Base-by-base conservation (phyloP, 2,329 filamentous ascomycete genomes). In the Ascochyta viciae-villosae region DNA sequence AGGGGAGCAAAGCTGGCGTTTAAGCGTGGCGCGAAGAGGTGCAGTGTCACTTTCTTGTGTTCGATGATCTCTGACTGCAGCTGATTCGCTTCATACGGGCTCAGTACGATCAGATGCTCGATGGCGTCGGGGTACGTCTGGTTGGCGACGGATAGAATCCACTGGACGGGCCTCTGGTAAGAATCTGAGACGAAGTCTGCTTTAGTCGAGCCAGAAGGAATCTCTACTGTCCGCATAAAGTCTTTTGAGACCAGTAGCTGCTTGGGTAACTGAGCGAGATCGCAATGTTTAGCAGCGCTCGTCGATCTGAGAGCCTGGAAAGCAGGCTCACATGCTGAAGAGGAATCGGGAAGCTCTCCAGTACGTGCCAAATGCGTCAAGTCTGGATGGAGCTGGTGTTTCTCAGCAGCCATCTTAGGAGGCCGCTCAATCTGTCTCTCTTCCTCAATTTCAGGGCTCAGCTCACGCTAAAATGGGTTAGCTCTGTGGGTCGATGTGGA, bases 401-500 rank as follows among this genome's bases (percentile, higher is more conserved):
- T 1, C 0, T 58, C 64, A 0, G 86, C 78, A 0, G 63, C 34
- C 1, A 77, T 76, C 0, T 70, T 53, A 0, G 69, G 64, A 0
- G 85, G 83, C 1, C 76, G 76, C 60, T 89, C 76, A 0, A 85
- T 61, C 44, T 89, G 75, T 1, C 80, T 75, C 63, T 91, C 85
- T 24, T 82, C 74, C 60, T 91, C 85, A 0, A 84, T 80, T 57
- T 92, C 88, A 0, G 85, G 86, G 0, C 85, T 79, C 0, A 91
- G 75, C 58, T 91, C 89, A 0, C 88, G 80, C 65, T 91, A 16
- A 1, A 1, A 12, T 7, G 23, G 3, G 9, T 57, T 44, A 57
- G 54, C 42, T 39, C 23, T 45, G n/a, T 3, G 24, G 10, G 13
- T 13, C 9, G 10, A 23, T 12, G 8, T 0, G 8, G 3, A 4